A percentile compares a stretch with the other conserved stretches of the same genome.
Evolutionary conservation across 306 rosid species (phyloP).

Genomic region (Dalbergia oliveri): DNA sequence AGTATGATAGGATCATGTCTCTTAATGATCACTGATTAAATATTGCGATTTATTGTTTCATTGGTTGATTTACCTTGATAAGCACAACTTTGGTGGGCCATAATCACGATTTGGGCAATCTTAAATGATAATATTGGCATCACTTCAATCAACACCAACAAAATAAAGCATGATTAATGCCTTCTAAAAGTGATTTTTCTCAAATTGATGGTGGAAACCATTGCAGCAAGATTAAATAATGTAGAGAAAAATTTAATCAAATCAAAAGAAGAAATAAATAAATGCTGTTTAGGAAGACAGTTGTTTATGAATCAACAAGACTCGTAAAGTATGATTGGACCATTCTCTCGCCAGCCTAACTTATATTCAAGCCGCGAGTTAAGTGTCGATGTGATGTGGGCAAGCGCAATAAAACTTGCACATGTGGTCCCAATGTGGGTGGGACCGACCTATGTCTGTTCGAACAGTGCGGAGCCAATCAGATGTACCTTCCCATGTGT

Average conservation of each 20-base stretch:
- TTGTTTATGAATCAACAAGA: constrained; percentile 31
- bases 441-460: constrained; percentile 50
- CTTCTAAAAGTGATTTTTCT: constrained; percentile 42
- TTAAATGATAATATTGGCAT: constrained; percentile 78
- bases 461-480: constrained; percentile 57
- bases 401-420: constrained; percentile 41
- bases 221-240: constrained; percentile 42
- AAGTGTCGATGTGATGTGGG: constrained; percentile 44
- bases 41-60: constrained; percentile 44
- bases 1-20: constrained; percentile 68
- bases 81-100: constrained; percentile 85
- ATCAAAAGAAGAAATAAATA: constrained; percentile 6
- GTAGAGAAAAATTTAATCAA: neutral
- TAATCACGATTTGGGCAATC: constrained; percentile 74
- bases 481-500: constrained; percentile 40
- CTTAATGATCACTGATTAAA: constrained; percentile 48
- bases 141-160: constrained; percentile 79
- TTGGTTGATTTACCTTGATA: constrained; percentile 63
- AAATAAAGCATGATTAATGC: constrained; percentile 63
- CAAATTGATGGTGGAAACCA: constrained; percentile 70
- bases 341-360: constrained; percentile 46
- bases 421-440: constrained; percentile 53
- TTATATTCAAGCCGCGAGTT: too few relatives aligned
- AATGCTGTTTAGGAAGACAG: constrained; percentile 39
- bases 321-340: constrained; percentile 53